phyloP scores from a whole-genome alignment of 2,329 filamentous ascomycete genomes.

The Cordyceps farinosa region DNA sequence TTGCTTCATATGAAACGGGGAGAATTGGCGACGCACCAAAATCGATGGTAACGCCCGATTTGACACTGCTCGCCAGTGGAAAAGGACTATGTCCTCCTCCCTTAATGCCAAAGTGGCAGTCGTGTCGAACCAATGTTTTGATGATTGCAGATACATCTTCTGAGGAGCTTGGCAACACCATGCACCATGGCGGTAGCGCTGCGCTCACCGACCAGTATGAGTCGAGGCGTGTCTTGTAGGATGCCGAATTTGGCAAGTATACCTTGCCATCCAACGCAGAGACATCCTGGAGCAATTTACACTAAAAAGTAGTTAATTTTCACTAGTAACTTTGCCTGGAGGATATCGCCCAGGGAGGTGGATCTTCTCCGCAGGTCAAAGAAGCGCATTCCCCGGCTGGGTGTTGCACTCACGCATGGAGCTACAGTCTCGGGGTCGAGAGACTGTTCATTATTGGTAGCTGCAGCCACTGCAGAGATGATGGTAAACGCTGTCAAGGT shows the following conservation, averaged over 20 bases:
- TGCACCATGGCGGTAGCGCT: conserved; percentile 24
- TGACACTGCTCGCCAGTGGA: conserved; percentile 14
- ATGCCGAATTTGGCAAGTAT: not conserved
- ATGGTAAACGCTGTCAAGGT: not conserved
- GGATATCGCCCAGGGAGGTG: not conserved
- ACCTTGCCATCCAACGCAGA: not conserved
- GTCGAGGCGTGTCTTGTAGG: conserved; percentile 21
- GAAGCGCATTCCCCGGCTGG: not conserved
- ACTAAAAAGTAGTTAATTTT: not conserved
- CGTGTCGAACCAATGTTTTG: conserved; percentile 15
- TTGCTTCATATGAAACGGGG: not conserved
- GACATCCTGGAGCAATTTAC: not conserved
- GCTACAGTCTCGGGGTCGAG: not conserved
- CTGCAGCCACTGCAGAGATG: not conserved
- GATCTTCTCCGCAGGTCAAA: too few relatives aligned
- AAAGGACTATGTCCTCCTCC: conserved; percentile 20
- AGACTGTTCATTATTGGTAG: not conserved
- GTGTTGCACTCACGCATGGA: not conserved
- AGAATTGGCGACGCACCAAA: not conserved
- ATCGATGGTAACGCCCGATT: conserved; percentile 21
- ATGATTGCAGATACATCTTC: conserved; percentile 23
- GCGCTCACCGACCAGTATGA: conserved; percentile 27
- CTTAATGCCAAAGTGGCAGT: conserved; percentile 21
- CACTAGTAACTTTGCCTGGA: not conserved
- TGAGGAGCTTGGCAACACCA: conserved; percentile 24